Evolutionary conservation across 2,329 filamentous ascomycete genomes (phyloP), one percentile per base, ranked within the genome.

Genomic region (Botrytis fragariae): DNA sequence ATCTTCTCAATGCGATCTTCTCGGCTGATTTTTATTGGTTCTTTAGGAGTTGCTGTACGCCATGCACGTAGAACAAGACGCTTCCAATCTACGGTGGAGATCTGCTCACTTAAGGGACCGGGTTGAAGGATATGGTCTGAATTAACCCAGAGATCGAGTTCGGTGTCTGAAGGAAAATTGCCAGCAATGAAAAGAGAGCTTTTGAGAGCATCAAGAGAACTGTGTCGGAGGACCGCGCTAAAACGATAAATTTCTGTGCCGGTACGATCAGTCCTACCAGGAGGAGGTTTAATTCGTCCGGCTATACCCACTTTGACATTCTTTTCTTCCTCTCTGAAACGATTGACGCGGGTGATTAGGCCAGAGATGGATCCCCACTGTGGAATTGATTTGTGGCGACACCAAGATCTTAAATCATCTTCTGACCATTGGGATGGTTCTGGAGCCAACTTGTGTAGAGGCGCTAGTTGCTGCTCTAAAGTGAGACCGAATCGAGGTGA

Each of bases 241-340:
- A 74, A 76, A 39, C 37, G 42, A 63, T 76, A 77, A 18, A 35
- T 68, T 44, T 76, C 75, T 54, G 72, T 39, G 6, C 72, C 73
- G 29, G 60, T 59, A 9, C 39, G n/a, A 37, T 65, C 57, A 22
- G 64, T 51, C 63, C n/a, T 70, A 62, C n/a, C 61, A 35, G 42
- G 7, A 25, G 51, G 67, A 54, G 62, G 39, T 18, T 57, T 57
- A 25, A 39, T 54, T 45, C 45, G 22, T 32, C 45, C 62, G 45
- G 60, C 44, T n/a, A 72, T 67, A 22, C 65, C 65, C 4, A 68
- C 54, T 57, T 51, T 51, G n/a, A 64, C 62, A 29, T 16, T 61
- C 12, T 44, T 45, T 14, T 72, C 45, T 18, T 72, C 70, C 45
- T 67, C 45, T 35, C 59, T 57, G n/a, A 70, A 62, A 14, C 64